Evolutionary conservation across 169 alveolate species (phyloP).

Genomic region (Eimeria falciformis): DNA sequence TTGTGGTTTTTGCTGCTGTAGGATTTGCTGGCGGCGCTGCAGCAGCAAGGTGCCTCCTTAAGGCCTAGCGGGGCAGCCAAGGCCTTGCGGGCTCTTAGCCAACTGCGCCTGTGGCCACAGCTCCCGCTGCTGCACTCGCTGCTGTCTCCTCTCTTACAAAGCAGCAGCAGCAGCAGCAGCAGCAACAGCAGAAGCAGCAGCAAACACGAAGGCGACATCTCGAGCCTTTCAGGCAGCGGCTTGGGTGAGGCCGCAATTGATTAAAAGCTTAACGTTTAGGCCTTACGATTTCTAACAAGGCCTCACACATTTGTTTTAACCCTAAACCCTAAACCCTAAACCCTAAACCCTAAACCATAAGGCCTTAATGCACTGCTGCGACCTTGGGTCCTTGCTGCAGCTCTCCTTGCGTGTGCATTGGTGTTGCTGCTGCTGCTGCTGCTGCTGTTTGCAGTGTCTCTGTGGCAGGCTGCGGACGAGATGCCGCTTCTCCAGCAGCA

Average conservation of each 20-base stretch:
- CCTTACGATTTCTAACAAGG: neutral
- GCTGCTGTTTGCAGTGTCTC: slow-evolving; percentile 34
- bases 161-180: slow-evolving; percentile 53
- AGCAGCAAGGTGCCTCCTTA: slow-evolving; percentile 11
- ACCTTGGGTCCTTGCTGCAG: neutral
- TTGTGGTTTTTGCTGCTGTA: slow-evolving; percentile 48
- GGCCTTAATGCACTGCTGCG: neutral
- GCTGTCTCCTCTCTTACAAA: neutral
- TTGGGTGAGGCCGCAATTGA: slow-evolving; percentile 46
- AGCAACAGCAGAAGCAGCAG: slow-evolving; percentile 58
- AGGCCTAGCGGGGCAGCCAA: neutral
- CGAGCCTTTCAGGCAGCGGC: neutral
- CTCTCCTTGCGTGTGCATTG: neutral
- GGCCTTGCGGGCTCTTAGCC: slow-evolving; percentile 26
- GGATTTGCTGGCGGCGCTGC: slow-evolving; percentile 43
- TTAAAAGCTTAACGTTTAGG: slow-evolving; percentile 11
- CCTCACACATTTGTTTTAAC: neutral
- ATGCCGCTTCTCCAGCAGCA: slow-evolving; percentile 59
- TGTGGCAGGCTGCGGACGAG: slow-evolving; percentile 47
- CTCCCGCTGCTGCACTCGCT: slow-evolving; percentile 56
- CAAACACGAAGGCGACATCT: neutral
- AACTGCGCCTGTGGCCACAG: slow-evolving; percentile 36
- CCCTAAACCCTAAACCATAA: slow-evolving; percentile 5
- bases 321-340: neutral
- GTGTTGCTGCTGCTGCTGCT: slow-evolving; percentile 11